phyloP scores from a whole-genome alignment of 768 basidiomycete species.

The Auriscalpium orientale region DNA sequence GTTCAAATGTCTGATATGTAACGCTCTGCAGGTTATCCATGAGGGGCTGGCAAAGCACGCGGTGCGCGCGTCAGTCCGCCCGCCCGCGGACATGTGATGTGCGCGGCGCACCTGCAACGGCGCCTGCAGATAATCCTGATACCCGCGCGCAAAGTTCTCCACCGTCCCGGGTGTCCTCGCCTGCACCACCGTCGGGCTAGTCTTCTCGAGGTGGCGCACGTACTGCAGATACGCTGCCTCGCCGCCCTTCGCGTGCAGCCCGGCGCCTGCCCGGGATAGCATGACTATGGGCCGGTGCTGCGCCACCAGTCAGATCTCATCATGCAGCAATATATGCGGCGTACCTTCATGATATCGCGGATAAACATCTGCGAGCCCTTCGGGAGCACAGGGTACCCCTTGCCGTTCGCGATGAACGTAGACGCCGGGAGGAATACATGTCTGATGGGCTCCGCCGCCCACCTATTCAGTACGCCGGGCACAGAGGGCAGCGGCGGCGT shows the following conservation, averaged over 20 bases:
- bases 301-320: conserved; percentile 3
- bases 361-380: conserved; percentile 91
- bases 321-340: conserved; percentile 12
- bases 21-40: conserved; percentile 96
- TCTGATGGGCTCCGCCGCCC: conserved; percentile 90
- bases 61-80: background rate
- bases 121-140: conserved; percentile 92
- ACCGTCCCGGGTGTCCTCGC: conserved; percentile 63
- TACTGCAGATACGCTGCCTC: conserved; percentile 89
- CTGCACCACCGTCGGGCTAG: conserved; percentile 60
- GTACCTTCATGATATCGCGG: conserved; percentile 79
- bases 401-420: conserved; percentile 90
- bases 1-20: conserved; percentile 96
- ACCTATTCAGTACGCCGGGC: conserved; percentile 69
- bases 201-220: conserved; percentile 73
- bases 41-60: conserved; percentile 52
- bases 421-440: conserved; percentile 84
- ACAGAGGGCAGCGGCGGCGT: conserved; percentile 80
- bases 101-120: conserved; percentile 67
- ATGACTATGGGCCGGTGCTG: conserved; percentile 86
- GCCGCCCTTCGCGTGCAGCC: conserved; percentile 73
- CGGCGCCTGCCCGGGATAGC: conserved; percentile 57
- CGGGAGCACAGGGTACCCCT: conserved; percentile 94
- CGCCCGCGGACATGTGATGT: background rate
- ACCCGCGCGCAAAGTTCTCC: conserved; percentile 86